Percentiles rank a stretch among this genome's conserved stretches.
phyloP scores from a whole-genome alignment of 371 early-diverging fungal genomes.

The Nematocida sp. region DNA sequence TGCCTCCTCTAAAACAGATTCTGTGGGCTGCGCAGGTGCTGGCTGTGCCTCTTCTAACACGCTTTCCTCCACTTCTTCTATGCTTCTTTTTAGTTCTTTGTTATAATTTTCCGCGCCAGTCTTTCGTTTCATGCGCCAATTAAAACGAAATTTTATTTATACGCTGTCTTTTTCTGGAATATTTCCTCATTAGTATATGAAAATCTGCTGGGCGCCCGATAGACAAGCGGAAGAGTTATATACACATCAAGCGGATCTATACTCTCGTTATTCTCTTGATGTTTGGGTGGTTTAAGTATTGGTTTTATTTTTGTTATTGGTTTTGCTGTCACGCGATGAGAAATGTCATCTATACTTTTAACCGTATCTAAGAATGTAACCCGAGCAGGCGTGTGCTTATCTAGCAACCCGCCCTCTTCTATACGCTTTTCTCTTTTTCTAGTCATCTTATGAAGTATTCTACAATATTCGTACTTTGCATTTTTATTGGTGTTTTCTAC shows the following conservation, averaged over 20 bases:
- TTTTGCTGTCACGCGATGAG: neutral
- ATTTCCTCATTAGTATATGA: conserved; percentile 2
- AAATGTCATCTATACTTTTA: neutral
- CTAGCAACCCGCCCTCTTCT: neutral
- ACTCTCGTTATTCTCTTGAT: neutral
- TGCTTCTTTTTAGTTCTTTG: conserved; percentile 6
- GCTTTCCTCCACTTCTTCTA: neutral
- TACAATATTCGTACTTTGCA: conserved; percentile 36
- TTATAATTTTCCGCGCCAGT: conserved; percentile 1
- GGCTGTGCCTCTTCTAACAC: conserved; percentile 10
- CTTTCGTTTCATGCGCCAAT: conserved; percentile 40
- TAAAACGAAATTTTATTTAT: conserved; percentile 64
- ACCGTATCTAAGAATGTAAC: conserved; percentile 3
- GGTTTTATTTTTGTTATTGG: neutral
- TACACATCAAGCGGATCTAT: neutral
- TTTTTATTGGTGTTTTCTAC: conserved; percentile 27
- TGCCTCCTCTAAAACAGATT: neutral
- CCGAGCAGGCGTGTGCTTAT: conserved; percentile 3
- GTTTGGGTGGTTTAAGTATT: neutral
- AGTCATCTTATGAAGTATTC: conserved; percentile 38
- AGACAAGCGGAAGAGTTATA: neutral
- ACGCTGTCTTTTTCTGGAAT: conserved; percentile 13
- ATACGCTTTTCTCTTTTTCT: neutral
- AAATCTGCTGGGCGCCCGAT: neutral
- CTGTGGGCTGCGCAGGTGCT: neutral